These are phyloP conservation scores for Pseudevernia furfuracea DNA, from an alignment of 495 filamentous ascomycete species.

Conservation along the genomic window DNA sequence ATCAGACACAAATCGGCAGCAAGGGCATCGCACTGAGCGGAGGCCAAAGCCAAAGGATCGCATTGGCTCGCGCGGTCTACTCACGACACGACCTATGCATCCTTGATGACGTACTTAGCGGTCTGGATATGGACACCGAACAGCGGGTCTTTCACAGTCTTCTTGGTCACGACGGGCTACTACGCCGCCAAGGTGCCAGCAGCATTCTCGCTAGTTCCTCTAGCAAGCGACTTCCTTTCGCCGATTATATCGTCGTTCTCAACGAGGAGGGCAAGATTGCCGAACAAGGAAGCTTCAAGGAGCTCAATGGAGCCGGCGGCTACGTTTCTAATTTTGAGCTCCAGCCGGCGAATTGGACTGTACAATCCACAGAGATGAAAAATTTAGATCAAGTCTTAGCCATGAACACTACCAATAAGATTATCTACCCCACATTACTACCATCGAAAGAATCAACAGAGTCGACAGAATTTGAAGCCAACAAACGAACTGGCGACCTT, in stretches of 20 bases:
- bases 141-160: conserved; percentile 51
- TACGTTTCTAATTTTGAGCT: conserved; percentile 45
- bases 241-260: conserved; percentile 48
- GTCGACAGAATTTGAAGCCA: conserved; percentile 26
- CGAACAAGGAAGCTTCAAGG: conserved; percentile 47
- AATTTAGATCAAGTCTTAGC: conserved; percentile 13
- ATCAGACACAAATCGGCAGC: conserved; percentile 55
- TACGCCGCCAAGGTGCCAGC: conserved; percentile 42
- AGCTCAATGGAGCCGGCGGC: conserved; percentile 39
- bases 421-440: neutral
- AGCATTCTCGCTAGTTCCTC: conserved; percentile 47
- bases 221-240: conserved; percentile 40
- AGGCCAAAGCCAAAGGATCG: conserved; percentile 59
- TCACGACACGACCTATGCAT: conserved; percentile 46
- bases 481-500: conserved; percentile 43
- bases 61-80: conserved; percentile 53
- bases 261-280: conserved; percentile 36
- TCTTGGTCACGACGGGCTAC: conserved; percentile 47
- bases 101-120: conserved; percentile 55
- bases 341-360: conserved; percentile 16
- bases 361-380: conserved; percentile 2
- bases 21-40: conserved; percentile 58
- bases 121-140: conserved; percentile 53
- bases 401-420: neutral
- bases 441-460: neutral